Percentiles rank a stretch among this genome's conserved stretches.
Conservation (phyloP, 2,329 filamentous ascomycete species). For the Trichophyton verrucosum region DNA sequence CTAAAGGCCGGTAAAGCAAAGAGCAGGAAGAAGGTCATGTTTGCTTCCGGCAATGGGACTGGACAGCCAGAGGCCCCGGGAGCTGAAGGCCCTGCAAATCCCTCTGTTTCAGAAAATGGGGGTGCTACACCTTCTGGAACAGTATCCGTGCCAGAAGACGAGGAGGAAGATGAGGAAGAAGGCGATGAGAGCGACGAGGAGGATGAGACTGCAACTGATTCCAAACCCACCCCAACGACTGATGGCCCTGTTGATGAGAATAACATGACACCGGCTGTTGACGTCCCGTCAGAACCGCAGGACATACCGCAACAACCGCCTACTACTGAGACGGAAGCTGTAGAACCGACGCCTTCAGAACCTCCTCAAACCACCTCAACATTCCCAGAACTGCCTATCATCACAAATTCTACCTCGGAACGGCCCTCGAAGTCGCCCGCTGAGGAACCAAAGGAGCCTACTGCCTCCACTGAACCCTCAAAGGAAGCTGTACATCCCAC, state of each 20-base stretch:
- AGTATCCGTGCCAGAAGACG: constrained; percentile 35
- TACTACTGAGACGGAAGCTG: not conserved
- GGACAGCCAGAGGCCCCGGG: constrained; percentile 30
- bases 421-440: not conserved
- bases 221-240: constrained; percentile 29
- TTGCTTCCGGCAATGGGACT: constrained; percentile 35
- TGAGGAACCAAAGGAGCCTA: constrained; percentile 9
- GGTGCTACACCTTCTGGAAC: constrained; percentile 27
- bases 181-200: constrained; percentile 40
- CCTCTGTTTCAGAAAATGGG: constrained; percentile 15
- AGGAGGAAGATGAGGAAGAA: constrained; percentile 38
- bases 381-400: constrained; percentile 3
- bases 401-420: not conserved
- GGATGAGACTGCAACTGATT: constrained; percentile 37
- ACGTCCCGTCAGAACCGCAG: not conserved
- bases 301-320: not conserved
- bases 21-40: constrained; percentile 55
- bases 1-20: constrained; percentile 63
- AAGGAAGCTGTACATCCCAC: not conserved
- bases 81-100: constrained; percentile 22
- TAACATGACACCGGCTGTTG: not conserved
- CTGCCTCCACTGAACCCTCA: not conserved
- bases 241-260: constrained; percentile 7
- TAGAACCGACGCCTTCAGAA: not conserved
- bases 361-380: not conserved